phyloP scores from a whole-genome alignment of 2,329 filamentous ascomycete genomes.

The Conoideocrella luteorostrata region DNA sequence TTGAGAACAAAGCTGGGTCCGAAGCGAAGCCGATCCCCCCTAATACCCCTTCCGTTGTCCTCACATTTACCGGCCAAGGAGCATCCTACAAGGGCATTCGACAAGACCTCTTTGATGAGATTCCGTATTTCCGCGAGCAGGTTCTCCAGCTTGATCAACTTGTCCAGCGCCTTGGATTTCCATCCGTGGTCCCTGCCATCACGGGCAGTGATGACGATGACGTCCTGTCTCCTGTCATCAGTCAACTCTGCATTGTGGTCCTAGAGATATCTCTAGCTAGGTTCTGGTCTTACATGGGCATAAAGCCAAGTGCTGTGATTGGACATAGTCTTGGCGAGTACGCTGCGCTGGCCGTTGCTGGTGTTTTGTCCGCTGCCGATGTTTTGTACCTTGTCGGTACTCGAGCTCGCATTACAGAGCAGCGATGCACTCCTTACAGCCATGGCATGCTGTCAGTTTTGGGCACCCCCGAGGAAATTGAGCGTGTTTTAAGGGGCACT shows the following conservation, averaged over 20 bases:
- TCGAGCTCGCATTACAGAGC: slow-evolving; percentile 49
- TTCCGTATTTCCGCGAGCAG: slow-evolving; percentile 24
- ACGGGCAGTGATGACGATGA: slow-evolving; percentile 23
- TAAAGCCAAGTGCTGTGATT: slow-evolving; percentile 37
- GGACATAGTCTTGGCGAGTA: slow-evolving; percentile 57
- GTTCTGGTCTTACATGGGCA: slow-evolving; percentile 32
- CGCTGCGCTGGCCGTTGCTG: slow-evolving; percentile 54
- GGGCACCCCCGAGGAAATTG: slow-evolving; percentile 14
- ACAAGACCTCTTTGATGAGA: slow-evolving; percentile 26
- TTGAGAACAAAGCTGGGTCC: not conserved
- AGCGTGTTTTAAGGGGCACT: too few relatives aligned
- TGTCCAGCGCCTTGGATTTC: slow-evolving; percentile 24
- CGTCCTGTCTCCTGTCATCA: slow-evolving; percentile 13
- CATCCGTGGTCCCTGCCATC: slow-evolving; percentile 34
- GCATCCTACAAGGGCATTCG: slow-evolving; percentile 24
- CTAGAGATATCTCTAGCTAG: slow-evolving; percentile 36
- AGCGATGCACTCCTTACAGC: slow-evolving; percentile 39
- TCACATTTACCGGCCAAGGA: slow-evolving; percentile 42
- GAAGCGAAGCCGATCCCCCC: too few relatives aligned
- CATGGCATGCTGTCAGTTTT: slow-evolving; percentile 29
- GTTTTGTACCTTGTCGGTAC: slow-evolving; percentile 56
- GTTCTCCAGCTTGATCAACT: slow-evolving; percentile 17
- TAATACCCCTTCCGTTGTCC: slow-evolving; percentile 18
- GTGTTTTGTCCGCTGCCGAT: slow-evolving; percentile 55
- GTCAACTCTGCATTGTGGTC: slow-evolving; percentile 33